Conservation (phyloP, 129 eudicot species). For the Ambrosia artemisiifolia region DNA sequence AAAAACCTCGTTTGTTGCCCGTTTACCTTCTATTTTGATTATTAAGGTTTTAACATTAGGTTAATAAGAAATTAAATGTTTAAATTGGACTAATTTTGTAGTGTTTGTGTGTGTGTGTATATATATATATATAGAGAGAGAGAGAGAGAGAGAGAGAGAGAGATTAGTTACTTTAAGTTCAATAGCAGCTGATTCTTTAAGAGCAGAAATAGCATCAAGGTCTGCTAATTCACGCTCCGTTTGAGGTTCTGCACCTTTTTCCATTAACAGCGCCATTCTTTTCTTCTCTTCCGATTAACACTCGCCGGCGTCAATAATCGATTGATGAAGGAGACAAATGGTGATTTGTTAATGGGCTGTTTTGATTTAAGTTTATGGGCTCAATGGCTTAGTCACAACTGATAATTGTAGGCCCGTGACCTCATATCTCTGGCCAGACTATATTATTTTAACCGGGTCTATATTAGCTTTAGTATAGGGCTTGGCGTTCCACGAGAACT, state of each 20-base stretch:
- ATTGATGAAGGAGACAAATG: neutral
- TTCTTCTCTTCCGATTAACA: constrained; percentile 4
- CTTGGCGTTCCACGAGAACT: no score
- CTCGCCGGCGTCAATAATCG: neutral
- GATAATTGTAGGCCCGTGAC: no score
- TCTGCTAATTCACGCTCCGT: constrained; percentile 63
- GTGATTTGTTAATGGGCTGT: constrained; percentile 11
- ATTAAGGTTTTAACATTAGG: no score
- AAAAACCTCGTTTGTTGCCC: no score
- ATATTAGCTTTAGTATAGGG: no score
- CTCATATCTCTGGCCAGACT: no score
- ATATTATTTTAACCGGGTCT: no score
- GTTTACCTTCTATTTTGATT: no score
- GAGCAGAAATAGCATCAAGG: constrained; percentile 71
- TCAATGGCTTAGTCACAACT: neutral
- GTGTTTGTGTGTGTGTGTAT: neutral
- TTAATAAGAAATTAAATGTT: neutral
- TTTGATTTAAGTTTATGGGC: neutral
- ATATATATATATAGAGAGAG: neutral
- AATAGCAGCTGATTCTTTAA: constrained; percentile 70
- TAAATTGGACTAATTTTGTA: neutral
- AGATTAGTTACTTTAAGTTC: constrained; percentile 67
- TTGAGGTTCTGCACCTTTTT: constrained; percentile 70
- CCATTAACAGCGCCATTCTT: constrained; percentile 72
- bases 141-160: neutral